Base-by-base conservation (phyloP, 2,329 filamentous ascomycete genomes). In the Periconia sp. region DNA sequence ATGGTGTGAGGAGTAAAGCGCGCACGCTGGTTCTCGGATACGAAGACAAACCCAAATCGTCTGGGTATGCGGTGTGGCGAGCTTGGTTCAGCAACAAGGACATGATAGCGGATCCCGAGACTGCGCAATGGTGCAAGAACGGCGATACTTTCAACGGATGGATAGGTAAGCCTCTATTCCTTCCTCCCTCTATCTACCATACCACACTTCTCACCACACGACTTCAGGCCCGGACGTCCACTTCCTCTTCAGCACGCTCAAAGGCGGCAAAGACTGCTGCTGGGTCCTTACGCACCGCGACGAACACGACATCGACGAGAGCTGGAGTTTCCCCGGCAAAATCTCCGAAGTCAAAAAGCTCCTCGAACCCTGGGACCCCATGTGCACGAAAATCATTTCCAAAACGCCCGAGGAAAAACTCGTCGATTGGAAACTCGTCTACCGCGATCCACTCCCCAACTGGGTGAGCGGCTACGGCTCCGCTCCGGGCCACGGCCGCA, bases 381-480 rank as follows among this genome's bases (percentile, higher is more conserved):
- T 70, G 65, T 69, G 66, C 52, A 69, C 60, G 47, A 63, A 64
- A 14, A 68, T 74, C 35, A 63, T 73, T 18, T 71, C 69, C 20
- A 69, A 70, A 44, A 76, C 74, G 0, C 71, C 73, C 8, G 63
- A 72, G 57, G 54, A 58, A 0, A 66, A 66, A 11, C 59, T 79
- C 19, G 73, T 83, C 1, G 80, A 82, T 60, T 84, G 80, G 80
- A 82, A 82, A 58, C 78, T 83, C 20, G 80, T 80, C 43, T 82
- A 81, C 55, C 75, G 81, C 41, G 79, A 82, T 59, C 81, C 81
- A 0, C 70, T 81, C 10, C 77, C 80, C 0, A 79, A 74, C 0
- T 84, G 81, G 82, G 74, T 82, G 1, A 80, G 77, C 0, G 68
- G 70, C n/a, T 77, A 78, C 50, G 77, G 79, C 37, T 52, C 56